Evolutionary conservation across 2,329 filamentous ascomycete genomes (phyloP), one percentile per base, ranked within the genome.

Genomic region (Microascus cirrosus): DNA sequence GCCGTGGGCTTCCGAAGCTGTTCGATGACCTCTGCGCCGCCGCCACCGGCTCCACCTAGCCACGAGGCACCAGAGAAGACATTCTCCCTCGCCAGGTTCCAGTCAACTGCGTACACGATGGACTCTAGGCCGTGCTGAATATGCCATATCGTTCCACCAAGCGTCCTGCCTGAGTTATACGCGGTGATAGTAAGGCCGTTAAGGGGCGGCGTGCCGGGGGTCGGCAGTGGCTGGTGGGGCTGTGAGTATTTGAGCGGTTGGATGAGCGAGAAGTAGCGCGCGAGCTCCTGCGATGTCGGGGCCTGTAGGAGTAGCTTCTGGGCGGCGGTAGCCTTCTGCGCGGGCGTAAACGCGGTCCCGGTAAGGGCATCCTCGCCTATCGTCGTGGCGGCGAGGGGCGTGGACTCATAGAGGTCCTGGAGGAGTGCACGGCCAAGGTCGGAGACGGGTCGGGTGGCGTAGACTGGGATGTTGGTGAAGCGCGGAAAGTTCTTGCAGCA

Each of bases 81-180:
- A 72, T 96, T 95, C 69, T 99, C 94, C 64, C 90, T 84, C n/a
- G 89, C 90, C 72, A 96, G 92, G 65, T 96, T 96, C 94, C 94
- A 99, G 67, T 97, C 93, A 20, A 96, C 90, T 0, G 94, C 93
- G 66, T 99, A 97, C 1, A 99, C 92, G 50, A 99, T 93, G 1
- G 92, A 96, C 70, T 99, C 94, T 68, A 96, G 81, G 0, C 92
- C 91, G 74, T 97, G 91, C 66, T 97, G 93, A 62, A 99, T 92
- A 67, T 97, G 93, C 94, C 94, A 99, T 75, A 99, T 96, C 25
- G 94, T 97, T 58, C 94, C 94, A 70, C 94, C 94, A 0, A 97
- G 81, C 0, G 93, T 96, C 69, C 96, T 93, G 62, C 94, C 94
- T 8, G 94, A 91, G 72, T 95, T 95, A 74, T 97, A 97, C 0